Evolutionary conservation across 768 basidiomycete genomes (phyloP), one percentile per base, ranked within the genome.

Genomic region (Gautieria morchelliformis): DNA sequence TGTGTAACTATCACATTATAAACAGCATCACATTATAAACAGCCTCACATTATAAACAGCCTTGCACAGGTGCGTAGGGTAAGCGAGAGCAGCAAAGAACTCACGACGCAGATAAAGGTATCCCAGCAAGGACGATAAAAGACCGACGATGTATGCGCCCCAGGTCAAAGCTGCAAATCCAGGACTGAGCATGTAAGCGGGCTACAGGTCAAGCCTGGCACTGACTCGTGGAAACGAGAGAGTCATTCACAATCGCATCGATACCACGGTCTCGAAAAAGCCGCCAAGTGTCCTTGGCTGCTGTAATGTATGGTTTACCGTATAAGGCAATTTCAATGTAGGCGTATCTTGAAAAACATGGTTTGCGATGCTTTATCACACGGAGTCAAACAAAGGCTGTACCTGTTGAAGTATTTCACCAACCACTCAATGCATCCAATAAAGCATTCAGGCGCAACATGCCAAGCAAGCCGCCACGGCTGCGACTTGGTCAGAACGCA

Each of bases 321-420:
- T 92, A 93, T 10, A 92, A 72, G 0, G 89, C 87, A 49, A 92
- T 91, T 67, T 92, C 87, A 62, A 91, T 89, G 63, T 86, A 89
- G 24, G 85, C 82, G 69, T 90, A 89, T 77, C 83, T 82, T 32
- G 14, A 49, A 35, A 20, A 15, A 7, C 20, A 37, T 24, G 20
- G 19, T 42, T 27, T 10, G 27, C 32, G 44, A 30, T 40, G 24
- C 35, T 17, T 22, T 7, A 56, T 57, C 35, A 19, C 12, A 17
- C 14, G 51, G 11, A 35, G 35, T 14, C 35, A 37, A 14, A 9
- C 14, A 9, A 37, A 9, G 14, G 14, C 10, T 70, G 55, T 51
- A 81, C 81, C 83, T 78, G 68, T 92, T 93, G 74, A 92, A 91
- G 70, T 85, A 92, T 66, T 83, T 79, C 9, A 91, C 82, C 62